Conservation (phyloP, 139 green algal genomes). For the Nannochloris sp. region DNA sequence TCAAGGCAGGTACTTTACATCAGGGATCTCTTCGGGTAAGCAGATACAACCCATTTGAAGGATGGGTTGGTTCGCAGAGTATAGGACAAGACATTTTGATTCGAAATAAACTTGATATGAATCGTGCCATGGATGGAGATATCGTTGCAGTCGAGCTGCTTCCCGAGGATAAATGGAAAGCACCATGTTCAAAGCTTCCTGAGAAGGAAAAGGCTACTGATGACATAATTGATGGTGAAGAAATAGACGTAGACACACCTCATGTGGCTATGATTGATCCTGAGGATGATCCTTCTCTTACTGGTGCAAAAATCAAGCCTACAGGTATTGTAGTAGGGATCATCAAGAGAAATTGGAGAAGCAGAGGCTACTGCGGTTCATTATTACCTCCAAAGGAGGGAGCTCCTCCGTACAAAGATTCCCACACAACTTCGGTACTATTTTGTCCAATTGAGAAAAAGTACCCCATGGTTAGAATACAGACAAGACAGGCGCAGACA, state of each 20-base stretch:
- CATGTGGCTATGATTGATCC: slow-evolving; percentile 52
- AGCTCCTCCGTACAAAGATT: no score
- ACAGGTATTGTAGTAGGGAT: slow-evolving; percentile 71
- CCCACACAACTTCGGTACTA: slow-evolving; percentile 35
- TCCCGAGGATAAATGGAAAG: slow-evolving; percentile 67
- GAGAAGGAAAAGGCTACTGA: slow-evolving; percentile 14
- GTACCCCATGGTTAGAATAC: slow-evolving; percentile 74
- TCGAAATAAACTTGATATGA: slow-evolving; percentile 58
- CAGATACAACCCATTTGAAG: slow-evolving; percentile 75
- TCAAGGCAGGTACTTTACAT: slow-evolving; percentile 70
- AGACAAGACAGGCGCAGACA: slow-evolving; percentile 67
- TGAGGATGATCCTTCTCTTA: slow-evolving; percentile 26
- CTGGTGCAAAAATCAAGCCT: slow-evolving; percentile 12
- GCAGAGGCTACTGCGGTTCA: slow-evolving; percentile 63
- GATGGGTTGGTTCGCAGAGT: slow-evolving; percentile 53
- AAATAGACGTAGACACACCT: slow-evolving; percentile 11
- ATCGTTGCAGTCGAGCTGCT: slow-evolving; percentile 69
- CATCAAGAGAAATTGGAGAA: slow-evolving; percentile 68
- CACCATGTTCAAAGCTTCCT: slow-evolving; percentile 17
- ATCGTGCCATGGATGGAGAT: slow-evolving; percentile 71
- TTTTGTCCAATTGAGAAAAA: slow-evolving; percentile 70
- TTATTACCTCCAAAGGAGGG: slow-evolving; percentile 34
- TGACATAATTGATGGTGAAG: slow-evolving; percentile 7
- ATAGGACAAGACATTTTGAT: slow-evolving; percentile 73
- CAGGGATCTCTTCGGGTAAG: slow-evolving; percentile 60